These are phyloP conservation scores for Cystofilobasidium macerans DNA, from an alignment of 768 basidiomycete species.

Conservation along the genomic window DNA sequence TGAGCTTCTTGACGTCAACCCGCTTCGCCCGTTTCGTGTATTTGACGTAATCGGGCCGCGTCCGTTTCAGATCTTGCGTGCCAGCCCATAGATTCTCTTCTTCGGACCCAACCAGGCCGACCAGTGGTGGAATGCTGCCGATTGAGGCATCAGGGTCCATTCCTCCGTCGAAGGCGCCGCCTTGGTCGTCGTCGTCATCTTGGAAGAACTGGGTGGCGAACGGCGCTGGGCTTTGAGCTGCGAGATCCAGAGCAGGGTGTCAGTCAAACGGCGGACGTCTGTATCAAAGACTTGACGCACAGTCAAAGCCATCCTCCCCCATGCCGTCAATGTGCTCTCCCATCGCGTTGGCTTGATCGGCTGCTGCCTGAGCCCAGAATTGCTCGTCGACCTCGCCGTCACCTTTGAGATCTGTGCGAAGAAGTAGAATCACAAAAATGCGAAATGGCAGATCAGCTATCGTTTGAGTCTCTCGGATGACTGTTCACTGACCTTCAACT, in stretches of 20 bases:
- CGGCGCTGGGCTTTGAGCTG: conserved; percentile 45
- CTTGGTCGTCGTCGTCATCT: conserved; percentile 73
- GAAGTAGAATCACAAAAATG: neutral
- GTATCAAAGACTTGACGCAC: neutral
- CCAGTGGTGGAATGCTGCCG: conserved; percentile 40
- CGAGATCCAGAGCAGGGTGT: neutral
- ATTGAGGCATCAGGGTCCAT: conserved; percentile 37
- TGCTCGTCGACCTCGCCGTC: conserved; percentile 86
- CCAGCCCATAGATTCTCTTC: conserved; percentile 52
- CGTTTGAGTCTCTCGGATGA: neutral
- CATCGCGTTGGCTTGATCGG: conserved; percentile 53
- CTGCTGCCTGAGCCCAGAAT: conserved; percentile 94
- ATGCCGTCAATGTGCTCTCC: conserved; percentile 51
- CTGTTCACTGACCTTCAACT: neutral
- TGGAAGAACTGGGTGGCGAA: conserved; percentile 97
- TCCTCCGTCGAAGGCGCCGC: conserved; percentile 53
- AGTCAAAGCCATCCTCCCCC: conserved; percentile 46
- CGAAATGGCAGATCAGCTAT: neutral
- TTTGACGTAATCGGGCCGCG: conserved; percentile 76
- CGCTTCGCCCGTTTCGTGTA: conserved; percentile 92
- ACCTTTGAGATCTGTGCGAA: conserved; percentile 43
- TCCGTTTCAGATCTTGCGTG: conserved; percentile 62
- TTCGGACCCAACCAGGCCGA: conserved; percentile 1
- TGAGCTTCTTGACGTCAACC: conserved; percentile 89
- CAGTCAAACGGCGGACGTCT: neutral